Percentiles rank a stretch among this genome's conserved stretches.
These are phyloP conservation scores for Mariannaea sp. DNA, from an alignment of 2,329 filamentous ascomycete species.

Conservation along the genomic window DNA sequence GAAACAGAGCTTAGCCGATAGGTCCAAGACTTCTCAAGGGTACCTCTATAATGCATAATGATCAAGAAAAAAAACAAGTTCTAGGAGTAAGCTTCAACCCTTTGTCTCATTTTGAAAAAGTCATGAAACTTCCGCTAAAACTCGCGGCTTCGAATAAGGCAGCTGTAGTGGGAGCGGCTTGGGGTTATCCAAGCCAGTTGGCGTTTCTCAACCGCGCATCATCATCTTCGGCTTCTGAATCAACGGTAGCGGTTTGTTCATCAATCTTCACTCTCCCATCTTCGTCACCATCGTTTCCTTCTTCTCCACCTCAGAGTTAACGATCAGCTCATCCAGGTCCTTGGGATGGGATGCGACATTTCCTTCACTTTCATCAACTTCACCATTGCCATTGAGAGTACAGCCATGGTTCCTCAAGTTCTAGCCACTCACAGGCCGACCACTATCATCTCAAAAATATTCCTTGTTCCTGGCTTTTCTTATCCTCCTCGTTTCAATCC, in stretches of 20 bases:
- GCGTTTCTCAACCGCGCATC: too few species aligned
- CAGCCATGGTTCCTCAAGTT: slow-evolving; percentile 42
- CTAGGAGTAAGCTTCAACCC: too few species aligned
- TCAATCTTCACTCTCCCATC: slow-evolving; percentile 36
- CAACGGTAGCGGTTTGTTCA: slow-evolving; percentile 37
- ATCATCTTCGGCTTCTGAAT: slow-evolving; percentile 33
- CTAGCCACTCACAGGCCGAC: slow-evolving; percentile 42
- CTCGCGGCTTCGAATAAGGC: too few species aligned
- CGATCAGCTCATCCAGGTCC: slow-evolving; percentile 29
- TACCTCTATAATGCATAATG: too few species aligned
- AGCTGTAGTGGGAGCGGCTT: too few species aligned
- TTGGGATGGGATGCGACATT: slow-evolving; percentile 37
- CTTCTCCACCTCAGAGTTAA: slow-evolving; percentile 30
- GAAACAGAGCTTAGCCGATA: too few species aligned
- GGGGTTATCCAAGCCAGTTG: too few species aligned
- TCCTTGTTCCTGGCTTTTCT: slow-evolving; percentile 27
- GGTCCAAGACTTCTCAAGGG: too few species aligned
- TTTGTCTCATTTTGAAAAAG: too few species aligned
- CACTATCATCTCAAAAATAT: slow-evolving; percentile 34
- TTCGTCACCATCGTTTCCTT: slow-evolving; percentile 28
- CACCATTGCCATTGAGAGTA: slow-evolving; percentile 42
- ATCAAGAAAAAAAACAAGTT: too few species aligned
- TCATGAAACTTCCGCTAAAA: too few species aligned
- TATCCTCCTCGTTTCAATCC: slow-evolving; percentile 13
- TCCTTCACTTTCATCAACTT: slow-evolving; percentile 38